phyloP scores from a whole-genome alignment of 2,329 filamentous ascomycete species.

The Neofusicoccum kwambonambiense region DNA sequence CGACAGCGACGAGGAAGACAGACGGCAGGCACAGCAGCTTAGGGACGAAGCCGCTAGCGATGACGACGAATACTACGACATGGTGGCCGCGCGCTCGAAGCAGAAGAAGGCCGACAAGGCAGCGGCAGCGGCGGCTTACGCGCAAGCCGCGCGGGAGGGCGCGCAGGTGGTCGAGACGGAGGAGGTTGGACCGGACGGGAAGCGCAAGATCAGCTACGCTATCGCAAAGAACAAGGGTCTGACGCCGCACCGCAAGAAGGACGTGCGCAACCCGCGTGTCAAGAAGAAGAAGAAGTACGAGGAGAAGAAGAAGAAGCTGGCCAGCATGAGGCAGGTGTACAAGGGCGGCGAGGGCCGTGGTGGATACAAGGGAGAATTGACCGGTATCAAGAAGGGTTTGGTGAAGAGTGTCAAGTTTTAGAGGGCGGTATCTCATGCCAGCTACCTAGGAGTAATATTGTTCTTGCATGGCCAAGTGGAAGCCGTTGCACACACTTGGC shows the following conservation, averaged over 20 bases:
- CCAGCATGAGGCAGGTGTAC: slow-evolving; percentile 80
- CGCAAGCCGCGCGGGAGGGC: slow-evolving; percentile 54
- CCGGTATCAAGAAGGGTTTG: slow-evolving; percentile 91
- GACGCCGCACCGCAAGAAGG: slow-evolving; percentile 86
- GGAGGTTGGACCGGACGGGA: slow-evolving; percentile 75
- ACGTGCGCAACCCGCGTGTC: slow-evolving; percentile 88
- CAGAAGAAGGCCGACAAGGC: slow-evolving; percentile 73
- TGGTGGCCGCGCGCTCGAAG: slow-evolving; percentile 69
- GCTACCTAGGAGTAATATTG: neutral
- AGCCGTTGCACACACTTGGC: neutral
- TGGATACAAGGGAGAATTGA: slow-evolving; percentile 86
- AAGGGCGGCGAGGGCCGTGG: slow-evolving; percentile 80
- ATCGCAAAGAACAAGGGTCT: slow-evolving; percentile 99
- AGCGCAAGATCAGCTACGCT: slow-evolving; percentile 86
- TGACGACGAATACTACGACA: slow-evolving; percentile 82
- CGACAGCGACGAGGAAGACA: slow-evolving; percentile 66
- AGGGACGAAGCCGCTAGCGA: slow-evolving; percentile 45
- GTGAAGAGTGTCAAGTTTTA: slow-evolving; percentile 93
- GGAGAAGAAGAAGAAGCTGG: slow-evolving; percentile 95
- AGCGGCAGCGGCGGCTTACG: slow-evolving; percentile 59
- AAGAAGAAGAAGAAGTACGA: slow-evolving; percentile 98
- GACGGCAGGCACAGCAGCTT: slow-evolving; percentile 53
- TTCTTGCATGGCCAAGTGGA: neutral
- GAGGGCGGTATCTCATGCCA: neutral
- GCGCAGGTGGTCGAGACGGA: slow-evolving; percentile 66